Percentiles rank a stretch among this genome's conserved stretches.
These are phyloP conservation scores for Ceratorhiza oryzae-sativae DNA, from an alignment of 1,284 basidiomycete species.

Conservation along the genomic window DNA sequence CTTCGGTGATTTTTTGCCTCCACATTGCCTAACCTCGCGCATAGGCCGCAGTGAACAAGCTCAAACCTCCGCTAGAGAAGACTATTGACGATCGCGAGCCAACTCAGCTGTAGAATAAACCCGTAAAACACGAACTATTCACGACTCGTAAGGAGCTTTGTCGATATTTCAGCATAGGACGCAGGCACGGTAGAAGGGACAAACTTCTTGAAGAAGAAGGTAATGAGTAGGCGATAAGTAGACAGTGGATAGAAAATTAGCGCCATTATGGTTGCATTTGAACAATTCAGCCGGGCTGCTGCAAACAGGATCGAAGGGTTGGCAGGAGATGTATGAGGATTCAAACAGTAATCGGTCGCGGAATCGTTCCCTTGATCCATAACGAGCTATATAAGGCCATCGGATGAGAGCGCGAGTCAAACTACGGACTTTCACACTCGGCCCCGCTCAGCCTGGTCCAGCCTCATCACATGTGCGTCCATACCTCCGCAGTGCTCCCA, in stretches of 20 bases:
- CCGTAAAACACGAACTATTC: slow-evolving; percentile 8
- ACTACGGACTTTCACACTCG: background rate
- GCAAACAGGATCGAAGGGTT: background rate
- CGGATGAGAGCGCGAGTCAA: too few species aligned
- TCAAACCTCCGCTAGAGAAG: background rate
- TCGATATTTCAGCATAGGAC: background rate
- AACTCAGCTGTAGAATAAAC: background rate
- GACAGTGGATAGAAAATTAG: background rate
- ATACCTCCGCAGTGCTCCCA: background rate
- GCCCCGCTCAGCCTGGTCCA: background rate
- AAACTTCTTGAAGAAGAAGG: background rate
- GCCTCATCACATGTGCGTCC: background rate
- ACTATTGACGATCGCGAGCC: background rate
- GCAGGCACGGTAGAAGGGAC: background rate
- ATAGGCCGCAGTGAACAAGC: background rate
- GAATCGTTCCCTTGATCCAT: background rate
- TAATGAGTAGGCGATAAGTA: background rate
- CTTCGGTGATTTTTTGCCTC: too few species aligned
- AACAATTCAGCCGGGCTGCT: slow-evolving; percentile 11
- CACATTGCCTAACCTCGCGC: too few species aligned
- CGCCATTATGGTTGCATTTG: slow-evolving; percentile 11
- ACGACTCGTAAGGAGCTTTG: background rate
- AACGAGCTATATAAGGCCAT: background rate
- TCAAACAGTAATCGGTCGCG: background rate
- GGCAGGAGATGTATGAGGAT: background rate